These are phyloP conservation scores for Chaetomiaceae sp. DNA, from an alignment of 2,329 filamentous ascomycete species.

Conservation along the genomic window DNA sequence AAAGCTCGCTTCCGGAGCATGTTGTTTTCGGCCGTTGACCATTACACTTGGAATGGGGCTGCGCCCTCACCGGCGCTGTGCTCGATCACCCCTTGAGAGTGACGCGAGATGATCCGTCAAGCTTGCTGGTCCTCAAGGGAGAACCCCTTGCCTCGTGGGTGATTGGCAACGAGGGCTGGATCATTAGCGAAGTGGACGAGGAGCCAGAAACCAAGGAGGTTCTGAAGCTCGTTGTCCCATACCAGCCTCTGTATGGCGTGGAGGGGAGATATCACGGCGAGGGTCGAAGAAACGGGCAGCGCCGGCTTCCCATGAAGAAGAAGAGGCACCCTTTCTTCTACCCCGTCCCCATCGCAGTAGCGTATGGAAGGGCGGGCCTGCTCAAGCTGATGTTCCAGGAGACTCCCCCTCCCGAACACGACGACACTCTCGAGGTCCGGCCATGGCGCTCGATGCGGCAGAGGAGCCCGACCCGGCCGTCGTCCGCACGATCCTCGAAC, in stretches of 20 bases:
- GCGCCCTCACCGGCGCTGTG: background rate
- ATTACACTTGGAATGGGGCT: background rate
- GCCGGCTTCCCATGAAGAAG: no score
- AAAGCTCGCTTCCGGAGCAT: background rate
- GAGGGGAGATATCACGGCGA: background rate
- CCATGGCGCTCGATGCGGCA: conserved; percentile 3
- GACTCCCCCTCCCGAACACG: background rate
- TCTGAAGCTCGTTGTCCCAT: background rate
- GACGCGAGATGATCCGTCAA: background rate
- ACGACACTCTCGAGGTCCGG: background rate
- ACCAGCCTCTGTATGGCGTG: background rate
- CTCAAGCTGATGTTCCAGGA: background rate
- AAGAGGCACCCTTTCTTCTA: background rate
- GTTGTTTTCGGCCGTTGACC: background rate
- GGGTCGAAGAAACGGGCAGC: no score
- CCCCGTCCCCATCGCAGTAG: background rate
- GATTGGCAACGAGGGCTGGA: background rate
- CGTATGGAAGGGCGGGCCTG: background rate
- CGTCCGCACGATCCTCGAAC: background rate
- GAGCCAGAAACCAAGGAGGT: background rate
- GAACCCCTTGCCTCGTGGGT: background rate
- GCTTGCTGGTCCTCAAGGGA: background rate
- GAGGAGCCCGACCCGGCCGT: background rate
- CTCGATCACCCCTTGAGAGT: background rate
- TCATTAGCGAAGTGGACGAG: no score